Evolutionary conservation across 139 green algal species (phyloP).

Genomic region (Tetradesmus lagerheimii): DNA sequence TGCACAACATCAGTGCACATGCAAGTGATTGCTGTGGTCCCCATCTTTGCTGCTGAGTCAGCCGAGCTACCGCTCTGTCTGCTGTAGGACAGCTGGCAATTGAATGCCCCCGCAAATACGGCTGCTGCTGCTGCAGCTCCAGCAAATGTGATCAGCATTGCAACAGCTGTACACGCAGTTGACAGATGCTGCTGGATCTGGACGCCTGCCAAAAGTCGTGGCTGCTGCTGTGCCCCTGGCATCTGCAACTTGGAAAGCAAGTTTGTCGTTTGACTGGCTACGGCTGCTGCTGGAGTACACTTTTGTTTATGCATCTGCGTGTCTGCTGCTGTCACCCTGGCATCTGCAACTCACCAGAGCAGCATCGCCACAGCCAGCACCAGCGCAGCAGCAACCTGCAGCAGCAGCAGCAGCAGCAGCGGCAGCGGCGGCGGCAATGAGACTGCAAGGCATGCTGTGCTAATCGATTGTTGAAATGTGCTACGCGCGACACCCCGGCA

Average conservation of each 20-base stretch:
- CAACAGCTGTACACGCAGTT: neutral
- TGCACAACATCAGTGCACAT: too few species aligned
- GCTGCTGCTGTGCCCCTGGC: neutral
- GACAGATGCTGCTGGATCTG: neutral
- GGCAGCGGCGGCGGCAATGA: too few species aligned
- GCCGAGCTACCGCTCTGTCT: too few species aligned
- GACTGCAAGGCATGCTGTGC: too few species aligned
- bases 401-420: neutral
- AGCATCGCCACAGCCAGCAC: conserved; percentile 20
- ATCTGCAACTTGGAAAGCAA: too few species aligned
- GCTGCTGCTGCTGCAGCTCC: neutral
- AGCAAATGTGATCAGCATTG: neutral
- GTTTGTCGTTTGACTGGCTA: too few species aligned
- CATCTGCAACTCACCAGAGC: neutral
- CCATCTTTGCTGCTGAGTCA: too few species aligned
- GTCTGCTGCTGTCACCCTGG: neutral
- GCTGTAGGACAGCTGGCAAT: neutral
- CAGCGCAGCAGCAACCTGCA: neutral
- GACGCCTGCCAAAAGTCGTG: too few species aligned
- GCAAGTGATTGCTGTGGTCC: too few species aligned
- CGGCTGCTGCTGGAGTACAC: neutral
- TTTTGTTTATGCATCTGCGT: neutral
- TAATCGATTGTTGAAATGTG: too few species aligned
- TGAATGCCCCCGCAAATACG: too few species aligned
- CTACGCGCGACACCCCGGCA: too few species aligned